Percentiles rank a stretch among this genome's conserved stretches.
phyloP scores from a whole-genome alignment of 2,329 filamentous ascomycete species.

The Seiridium cupressi region DNA sequence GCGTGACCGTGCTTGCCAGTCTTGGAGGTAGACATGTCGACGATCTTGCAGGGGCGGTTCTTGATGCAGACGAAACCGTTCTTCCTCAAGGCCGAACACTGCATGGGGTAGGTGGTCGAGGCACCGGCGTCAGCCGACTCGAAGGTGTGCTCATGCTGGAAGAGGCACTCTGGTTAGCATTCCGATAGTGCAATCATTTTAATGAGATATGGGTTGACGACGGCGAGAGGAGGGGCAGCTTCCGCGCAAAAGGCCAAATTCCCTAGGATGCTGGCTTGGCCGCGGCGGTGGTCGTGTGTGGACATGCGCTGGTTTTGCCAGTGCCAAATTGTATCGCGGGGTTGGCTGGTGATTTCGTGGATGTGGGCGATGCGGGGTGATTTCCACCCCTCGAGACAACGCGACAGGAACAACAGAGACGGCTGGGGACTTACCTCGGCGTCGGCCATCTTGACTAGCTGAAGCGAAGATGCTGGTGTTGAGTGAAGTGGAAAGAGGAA shows the following conservation, averaged over 20 bases:
- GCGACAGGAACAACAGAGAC: too few species aligned
- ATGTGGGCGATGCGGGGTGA: constrained; percentile 25
- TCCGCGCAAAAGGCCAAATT: too few species aligned
- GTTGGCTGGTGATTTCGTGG: constrained; percentile 7
- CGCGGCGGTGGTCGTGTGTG: not conserved
- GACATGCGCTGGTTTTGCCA: not conserved
- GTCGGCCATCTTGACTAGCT: constrained; percentile 55
- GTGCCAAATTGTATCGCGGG: constrained; percentile 7
- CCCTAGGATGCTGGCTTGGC: too few species aligned
- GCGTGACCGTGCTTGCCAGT: constrained; percentile 99
- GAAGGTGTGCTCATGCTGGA: constrained; percentile 71
- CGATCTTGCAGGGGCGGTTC: constrained; percentile 98
- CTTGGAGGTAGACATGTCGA: constrained; percentile 99
- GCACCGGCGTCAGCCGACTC: constrained; percentile 95
- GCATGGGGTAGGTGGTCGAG: constrained; percentile 92
- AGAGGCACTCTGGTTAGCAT: constrained; percentile 10
- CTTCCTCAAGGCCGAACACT: constrained; percentile 99
- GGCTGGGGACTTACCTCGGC: constrained; percentile 45
- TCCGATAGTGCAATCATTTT: not conserved
- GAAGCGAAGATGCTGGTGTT: constrained; percentile 25
- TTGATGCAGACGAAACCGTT: constrained; percentile 99
- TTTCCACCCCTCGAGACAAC: constrained; percentile 7
- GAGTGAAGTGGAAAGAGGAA: constrained; percentile 12
- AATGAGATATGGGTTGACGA: too few species aligned
- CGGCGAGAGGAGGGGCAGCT: too few species aligned